phyloP scores from a whole-genome alignment of 164 flowering plant species.

The Cinnamomum chago region DNA sequence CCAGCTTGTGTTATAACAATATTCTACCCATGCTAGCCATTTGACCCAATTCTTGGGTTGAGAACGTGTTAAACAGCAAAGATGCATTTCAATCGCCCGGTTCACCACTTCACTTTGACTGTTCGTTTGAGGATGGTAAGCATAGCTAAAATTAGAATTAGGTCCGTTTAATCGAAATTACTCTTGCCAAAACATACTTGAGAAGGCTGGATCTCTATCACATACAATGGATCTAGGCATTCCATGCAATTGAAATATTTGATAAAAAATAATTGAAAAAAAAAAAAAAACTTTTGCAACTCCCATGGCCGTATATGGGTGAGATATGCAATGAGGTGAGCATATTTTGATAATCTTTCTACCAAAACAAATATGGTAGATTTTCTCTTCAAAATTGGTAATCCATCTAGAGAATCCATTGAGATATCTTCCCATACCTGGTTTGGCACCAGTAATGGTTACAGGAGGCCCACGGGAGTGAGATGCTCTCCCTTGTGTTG shows the following conservation, averaged over 20 bases:
- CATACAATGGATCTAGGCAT: background rate
- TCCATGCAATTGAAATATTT: background rate
- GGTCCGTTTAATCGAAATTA: background rate
- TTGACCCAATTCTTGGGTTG: no score
- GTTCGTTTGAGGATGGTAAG: background rate
- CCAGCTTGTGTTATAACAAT: no score
- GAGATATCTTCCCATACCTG: background rate
- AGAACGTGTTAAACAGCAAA: background rate
- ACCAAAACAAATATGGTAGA: background rate
- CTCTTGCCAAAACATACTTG: conserved; percentile 1
- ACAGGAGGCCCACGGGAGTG: no score
- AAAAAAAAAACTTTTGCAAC: background rate
- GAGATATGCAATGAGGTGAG: background rate
- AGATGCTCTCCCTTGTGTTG: background rate
- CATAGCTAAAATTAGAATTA: no score
- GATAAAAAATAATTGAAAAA: no score
- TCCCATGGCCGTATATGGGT: background rate
- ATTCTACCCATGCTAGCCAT: no score
- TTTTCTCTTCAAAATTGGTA: background rate
- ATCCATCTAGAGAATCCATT: conserved; percentile 7
- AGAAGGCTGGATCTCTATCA: background rate
- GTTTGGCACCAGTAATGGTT: background rate
- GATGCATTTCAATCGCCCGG: no score
- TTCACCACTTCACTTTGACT: conserved; percentile 5
- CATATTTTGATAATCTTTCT: background rate